Base-by-base conservation (phyloP, 2,329 filamentous ascomycete species). In the Pseudogymnoascus sp. region DNA sequence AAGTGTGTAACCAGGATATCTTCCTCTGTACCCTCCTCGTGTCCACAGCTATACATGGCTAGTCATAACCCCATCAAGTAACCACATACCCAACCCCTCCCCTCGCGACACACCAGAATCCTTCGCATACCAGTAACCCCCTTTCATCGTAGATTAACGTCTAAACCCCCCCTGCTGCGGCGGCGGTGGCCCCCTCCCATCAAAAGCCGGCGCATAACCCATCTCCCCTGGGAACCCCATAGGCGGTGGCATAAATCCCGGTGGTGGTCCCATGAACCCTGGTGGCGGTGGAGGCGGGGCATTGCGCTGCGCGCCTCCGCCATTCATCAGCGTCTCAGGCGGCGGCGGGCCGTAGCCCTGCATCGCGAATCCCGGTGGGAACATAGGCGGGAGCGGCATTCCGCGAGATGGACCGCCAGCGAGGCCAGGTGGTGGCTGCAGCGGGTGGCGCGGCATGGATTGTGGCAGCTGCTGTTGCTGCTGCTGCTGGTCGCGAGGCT, bases 351-450 rank as follows among this genome's bases (percentile, higher is more conserved):
- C 76, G 70, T 80, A 77, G 19, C 73, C 75, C 23, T 75, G 76
- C 5, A 79, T 80, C 12, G 82, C 80, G 65, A 86, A 87, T 70
- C 82, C 84, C n/a, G 83, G 82, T 19, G 82, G 82, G 68, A 83
- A 86, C 77, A 85, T 84, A 65, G 79, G 81, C 63, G 71, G 71
- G 72, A 84, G 79, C 14, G 81, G 81, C 65, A 80, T 77, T 66
- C 67, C 69, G 49, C 70, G 68, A n/a, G 66, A 66, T 25, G 65
- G 2, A 65, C 76, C 77, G 36, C 74, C 76, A 22, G 76, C 72
- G 8, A 86, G 77, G 14, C 84, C 84, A 3, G 83, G 84, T n/a
- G 84, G 84, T 23, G 83, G 82, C 35, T 84, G 82, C 77, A 86
- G 85, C 30, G 80, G 81, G 14, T 80, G 78, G 22, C 75, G 75